Evolutionary conservation across 164 flowering plant species (phyloP).

Genomic region (Vitis cinerea): DNA sequence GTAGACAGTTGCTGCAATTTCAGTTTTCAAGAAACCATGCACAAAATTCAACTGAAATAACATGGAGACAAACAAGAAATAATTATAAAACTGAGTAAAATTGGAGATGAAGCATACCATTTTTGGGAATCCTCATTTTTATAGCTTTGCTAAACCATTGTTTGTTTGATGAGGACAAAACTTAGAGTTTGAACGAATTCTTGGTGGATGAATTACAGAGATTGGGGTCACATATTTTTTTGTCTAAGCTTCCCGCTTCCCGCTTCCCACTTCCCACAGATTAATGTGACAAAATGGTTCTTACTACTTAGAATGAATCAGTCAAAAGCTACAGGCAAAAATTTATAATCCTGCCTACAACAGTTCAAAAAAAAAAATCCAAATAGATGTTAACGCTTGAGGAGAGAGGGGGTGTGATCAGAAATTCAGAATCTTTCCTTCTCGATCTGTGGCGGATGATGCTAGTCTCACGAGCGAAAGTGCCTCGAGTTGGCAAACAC

Average conservation of each 20-base stretch:
- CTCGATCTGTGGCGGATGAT: neutral
- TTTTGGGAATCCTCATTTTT: neutral
- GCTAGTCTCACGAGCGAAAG: neutral
- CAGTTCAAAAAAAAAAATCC: too few species aligned
- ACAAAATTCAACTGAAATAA: conserved; percentile 8
- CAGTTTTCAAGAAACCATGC: conserved; percentile 12
- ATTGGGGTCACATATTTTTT: too few species aligned
- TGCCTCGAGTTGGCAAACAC: conserved; percentile 3
- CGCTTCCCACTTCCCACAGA: too few species aligned
- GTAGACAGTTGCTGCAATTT: neutral
- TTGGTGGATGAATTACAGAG: too few species aligned
- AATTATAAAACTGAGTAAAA: neutral
- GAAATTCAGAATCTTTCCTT: neutral
- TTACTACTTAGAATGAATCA: too few species aligned
- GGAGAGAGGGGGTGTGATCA: neutral
- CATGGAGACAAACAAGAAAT: conserved; percentile 13
- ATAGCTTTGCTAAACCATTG: too few species aligned
- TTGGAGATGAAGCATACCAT: neutral
- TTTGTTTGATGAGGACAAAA: too few species aligned
- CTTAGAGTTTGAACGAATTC: too few species aligned
- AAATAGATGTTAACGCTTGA: neutral
- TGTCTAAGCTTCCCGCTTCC: too few species aligned
- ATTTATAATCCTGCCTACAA: too few species aligned
- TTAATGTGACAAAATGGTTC: too few species aligned
- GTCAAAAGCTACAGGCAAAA: too few species aligned